Evolutionary conservation across 2,329 filamentous ascomycete species (phyloP).

Genomic region (Cladorrhinum sp.): DNA sequence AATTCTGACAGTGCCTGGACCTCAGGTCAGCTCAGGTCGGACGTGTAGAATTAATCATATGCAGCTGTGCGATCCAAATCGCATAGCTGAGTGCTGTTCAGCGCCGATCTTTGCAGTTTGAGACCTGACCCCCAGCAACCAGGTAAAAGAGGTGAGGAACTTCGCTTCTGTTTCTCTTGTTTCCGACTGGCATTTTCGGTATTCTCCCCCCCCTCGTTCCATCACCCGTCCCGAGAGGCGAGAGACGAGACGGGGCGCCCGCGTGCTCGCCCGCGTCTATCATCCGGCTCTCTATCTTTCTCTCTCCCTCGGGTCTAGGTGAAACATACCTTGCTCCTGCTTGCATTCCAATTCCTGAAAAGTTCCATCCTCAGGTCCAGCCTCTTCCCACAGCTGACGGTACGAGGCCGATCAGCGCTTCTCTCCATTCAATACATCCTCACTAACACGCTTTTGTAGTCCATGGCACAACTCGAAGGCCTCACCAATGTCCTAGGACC

Average conservation of each 20-base stretch:
- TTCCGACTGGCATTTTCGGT: constrained; percentile 7
- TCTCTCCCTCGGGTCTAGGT: background rate
- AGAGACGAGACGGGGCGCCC: background rate
- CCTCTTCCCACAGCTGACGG: background rate
- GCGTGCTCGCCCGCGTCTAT: background rate
- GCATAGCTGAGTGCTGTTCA: background rate
- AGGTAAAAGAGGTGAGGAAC: background rate
- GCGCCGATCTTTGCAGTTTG: constrained; percentile 6
- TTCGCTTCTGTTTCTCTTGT: background rate
- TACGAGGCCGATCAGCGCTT: background rate
- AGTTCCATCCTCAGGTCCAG: background rate
- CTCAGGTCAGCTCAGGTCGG: background rate
- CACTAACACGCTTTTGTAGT: constrained; percentile 20
- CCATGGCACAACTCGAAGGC: constrained; percentile 28
- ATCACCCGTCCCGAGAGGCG: background rate
- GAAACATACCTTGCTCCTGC: background rate
- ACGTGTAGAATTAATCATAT: background rate
- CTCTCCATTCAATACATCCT: background rate
- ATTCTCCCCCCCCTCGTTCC: background rate
- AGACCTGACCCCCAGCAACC: background rate
- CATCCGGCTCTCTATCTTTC: background rate
- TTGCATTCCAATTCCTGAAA: background rate
- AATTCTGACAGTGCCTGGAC: background rate
- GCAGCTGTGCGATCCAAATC: background rate
- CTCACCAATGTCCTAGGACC: constrained; percentile 27